phyloP scores from a whole-genome alignment of 2,329 filamentous ascomycete species.

The Hymenoscyphus repandus region DNA sequence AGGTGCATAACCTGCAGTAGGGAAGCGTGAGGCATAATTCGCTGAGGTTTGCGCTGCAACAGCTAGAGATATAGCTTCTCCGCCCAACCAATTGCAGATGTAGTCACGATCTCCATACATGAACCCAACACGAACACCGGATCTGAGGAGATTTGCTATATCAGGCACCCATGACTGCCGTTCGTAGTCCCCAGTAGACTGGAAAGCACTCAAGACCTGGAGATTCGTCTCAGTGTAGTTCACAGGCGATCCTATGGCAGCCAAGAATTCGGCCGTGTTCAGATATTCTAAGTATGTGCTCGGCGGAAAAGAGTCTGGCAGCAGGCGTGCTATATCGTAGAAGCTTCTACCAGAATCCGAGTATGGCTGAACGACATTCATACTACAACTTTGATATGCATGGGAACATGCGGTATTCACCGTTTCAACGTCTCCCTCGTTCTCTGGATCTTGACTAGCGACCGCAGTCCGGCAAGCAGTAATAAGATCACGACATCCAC shows the following conservation, averaged over 20 bases:
- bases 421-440: constrained; percentile 34
- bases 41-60: constrained; percentile 46
- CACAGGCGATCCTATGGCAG: constrained; percentile 56
- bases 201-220: constrained; percentile 43
- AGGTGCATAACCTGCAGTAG: constrained; percentile 63
- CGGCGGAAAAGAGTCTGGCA: constrained; percentile 57
- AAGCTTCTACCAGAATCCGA: constrained; percentile 30
- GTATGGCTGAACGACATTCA: constrained; percentile 32
- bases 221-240: constrained; percentile 51
- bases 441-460: constrained; percentile 35
- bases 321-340: constrained; percentile 33
- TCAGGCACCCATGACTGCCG: constrained; percentile 56
- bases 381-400: constrained; percentile 32
- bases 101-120: constrained; percentile 65
- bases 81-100: constrained; percentile 68
- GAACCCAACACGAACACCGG: constrained; percentile 63
- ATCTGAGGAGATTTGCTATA: constrained; percentile 54
- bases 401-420: constrained; percentile 33
- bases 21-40: constrained; percentile 51
- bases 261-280: constrained; percentile 54
- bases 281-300: constrained; percentile 59
- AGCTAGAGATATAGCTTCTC: constrained; percentile 63
- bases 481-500: constrained; percentile 51
- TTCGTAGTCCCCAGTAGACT: constrained; percentile 53
- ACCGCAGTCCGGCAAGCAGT: constrained; percentile 44